phyloP scores from a whole-genome alignment of 139 green algal genomes.

The Tetradesmus lagerheimii region DNA sequence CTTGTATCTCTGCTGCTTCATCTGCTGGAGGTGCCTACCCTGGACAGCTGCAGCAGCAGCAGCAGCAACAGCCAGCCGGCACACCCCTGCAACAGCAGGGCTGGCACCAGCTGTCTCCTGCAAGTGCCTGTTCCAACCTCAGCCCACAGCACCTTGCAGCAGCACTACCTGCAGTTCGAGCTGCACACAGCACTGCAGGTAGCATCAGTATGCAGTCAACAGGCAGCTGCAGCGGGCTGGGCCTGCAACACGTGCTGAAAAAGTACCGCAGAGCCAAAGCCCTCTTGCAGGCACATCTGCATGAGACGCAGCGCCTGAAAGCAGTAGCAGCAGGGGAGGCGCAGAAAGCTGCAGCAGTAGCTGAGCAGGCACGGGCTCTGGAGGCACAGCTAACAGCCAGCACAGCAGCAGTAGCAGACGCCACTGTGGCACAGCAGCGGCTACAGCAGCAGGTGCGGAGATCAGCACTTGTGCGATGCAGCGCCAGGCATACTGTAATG shows the following conservation, averaged over 20 bases:
- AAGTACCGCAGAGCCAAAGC: constrained; percentile 43
- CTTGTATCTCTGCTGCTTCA: background rate
- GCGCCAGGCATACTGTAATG: background rate
- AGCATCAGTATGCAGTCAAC: constrained; percentile 2
- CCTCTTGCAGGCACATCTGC: constrained; percentile 30
- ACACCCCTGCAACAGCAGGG: background rate
- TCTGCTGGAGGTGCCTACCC: background rate
- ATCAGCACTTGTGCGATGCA: background rate
- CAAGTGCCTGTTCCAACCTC: background rate
- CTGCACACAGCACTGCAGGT: background rate
- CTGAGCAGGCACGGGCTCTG: background rate
- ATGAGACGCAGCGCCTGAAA: constrained; percentile 37
- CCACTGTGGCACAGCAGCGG: background rate
- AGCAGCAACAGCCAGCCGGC: background rate
- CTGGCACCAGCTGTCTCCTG: background rate
- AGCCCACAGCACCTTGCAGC: background rate
- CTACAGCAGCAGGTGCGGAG: constrained; percentile 28
- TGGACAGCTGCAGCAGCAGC: constrained; percentile 3
- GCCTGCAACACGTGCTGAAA: background rate
- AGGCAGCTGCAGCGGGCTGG: constrained; percentile 29
- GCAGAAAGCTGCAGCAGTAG: background rate
- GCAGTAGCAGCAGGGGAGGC: background rate
- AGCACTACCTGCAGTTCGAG: background rate
- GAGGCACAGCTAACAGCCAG: background rate
- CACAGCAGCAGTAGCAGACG: constrained; percentile 2